phyloP scores from a whole-genome alignment of 805 yeast genomes.

The Geotrichum ghanense region DNA sequence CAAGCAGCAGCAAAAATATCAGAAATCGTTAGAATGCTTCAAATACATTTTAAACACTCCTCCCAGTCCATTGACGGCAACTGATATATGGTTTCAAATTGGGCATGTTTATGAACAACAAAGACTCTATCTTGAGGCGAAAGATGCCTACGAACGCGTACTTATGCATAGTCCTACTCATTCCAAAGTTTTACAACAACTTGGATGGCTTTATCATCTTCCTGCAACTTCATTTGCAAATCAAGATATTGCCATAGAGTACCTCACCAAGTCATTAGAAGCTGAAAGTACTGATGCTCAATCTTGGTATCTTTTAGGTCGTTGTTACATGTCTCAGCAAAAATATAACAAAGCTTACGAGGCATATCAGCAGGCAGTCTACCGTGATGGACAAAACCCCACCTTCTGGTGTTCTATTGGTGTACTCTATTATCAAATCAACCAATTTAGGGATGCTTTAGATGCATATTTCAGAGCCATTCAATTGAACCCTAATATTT shows the following conservation, averaged over 20 bases:
- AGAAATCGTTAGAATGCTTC: constrained; percentile 87
- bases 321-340: constrained; percentile 92
- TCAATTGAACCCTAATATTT: constrained; percentile 85
- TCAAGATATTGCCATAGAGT: constrained; percentile 70
- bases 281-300: constrained; percentile 88
- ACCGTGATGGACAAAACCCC: constrained; percentile 91
- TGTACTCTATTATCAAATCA: constrained; percentile 89
- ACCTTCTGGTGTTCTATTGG: constrained; percentile 97
- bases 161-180: constrained; percentile 83
- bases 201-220: constrained; percentile 86
- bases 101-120: constrained; percentile 93
- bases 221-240: constrained; percentile 58
- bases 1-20: constrained; percentile 83
- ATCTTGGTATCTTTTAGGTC: constrained; percentile 93
- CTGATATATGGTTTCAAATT: constrained; percentile 97
- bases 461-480: constrained; percentile 98
- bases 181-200: constrained; percentile 89
- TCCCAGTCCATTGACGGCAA: constrained; percentile 90
- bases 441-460: constrained; percentile 91
- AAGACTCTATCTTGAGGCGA: constrained; percentile 82
- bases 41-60: constrained; percentile 83
- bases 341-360: constrained; percentile 96
- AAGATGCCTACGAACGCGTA: constrained; percentile 91
- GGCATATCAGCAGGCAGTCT: constrained; percentile 97
- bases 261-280: constrained; percentile 78